A percentile compares a stretch with the other conserved stretches of the same genome.
phyloP scores from a whole-genome alignment of 1,139 yeast species.

The Blastobotrys buckinghamii region DNA sequence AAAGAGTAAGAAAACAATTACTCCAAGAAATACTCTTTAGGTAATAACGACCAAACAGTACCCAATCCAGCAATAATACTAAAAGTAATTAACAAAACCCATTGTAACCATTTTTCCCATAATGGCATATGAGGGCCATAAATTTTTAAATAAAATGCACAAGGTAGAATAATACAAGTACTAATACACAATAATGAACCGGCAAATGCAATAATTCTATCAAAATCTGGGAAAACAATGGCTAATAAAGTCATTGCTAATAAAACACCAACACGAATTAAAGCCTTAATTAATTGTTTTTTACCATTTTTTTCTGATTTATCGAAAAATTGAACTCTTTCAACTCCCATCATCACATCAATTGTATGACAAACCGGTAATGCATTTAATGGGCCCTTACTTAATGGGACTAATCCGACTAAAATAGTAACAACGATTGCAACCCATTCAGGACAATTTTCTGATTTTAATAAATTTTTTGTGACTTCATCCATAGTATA shows the following conservation, averaged over 20 bases:
- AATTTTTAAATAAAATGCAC: conserved; percentile 59
- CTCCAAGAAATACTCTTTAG: conserved; percentile 9
- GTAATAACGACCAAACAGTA: conserved; percentile 29
- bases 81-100: conserved; percentile 39
- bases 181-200: conserved; percentile 80
- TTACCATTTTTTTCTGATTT: not conserved
- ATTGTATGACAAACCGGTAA: conserved; percentile 77
- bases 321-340: conserved; percentile 8
- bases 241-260: conserved; percentile 46
- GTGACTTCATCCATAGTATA: conserved; percentile 76
- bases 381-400: conserved; percentile 82
- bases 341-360: conserved; percentile 41
- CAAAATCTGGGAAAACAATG: conserved; percentile 66
- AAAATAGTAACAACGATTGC: conserved; percentile 59
- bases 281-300: conserved; percentile 12
- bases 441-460: conserved; percentile 68
- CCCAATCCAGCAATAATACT: conserved; percentile 29
- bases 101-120: conserved; percentile 38
- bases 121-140: conserved; percentile 44
- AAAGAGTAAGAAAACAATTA: too few relatives aligned
- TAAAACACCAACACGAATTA: conserved; percentile 38
- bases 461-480: conserved; percentile 59
- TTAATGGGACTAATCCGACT: conserved; percentile 77
- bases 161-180: conserved; percentile 74
- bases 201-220: conserved; percentile 72